Evolutionary conservation across 768 basidiomycete genomes (phyloP), one percentile per base, ranked within the genome.

Genomic region (Xerocomellus dryophilus): DNA sequence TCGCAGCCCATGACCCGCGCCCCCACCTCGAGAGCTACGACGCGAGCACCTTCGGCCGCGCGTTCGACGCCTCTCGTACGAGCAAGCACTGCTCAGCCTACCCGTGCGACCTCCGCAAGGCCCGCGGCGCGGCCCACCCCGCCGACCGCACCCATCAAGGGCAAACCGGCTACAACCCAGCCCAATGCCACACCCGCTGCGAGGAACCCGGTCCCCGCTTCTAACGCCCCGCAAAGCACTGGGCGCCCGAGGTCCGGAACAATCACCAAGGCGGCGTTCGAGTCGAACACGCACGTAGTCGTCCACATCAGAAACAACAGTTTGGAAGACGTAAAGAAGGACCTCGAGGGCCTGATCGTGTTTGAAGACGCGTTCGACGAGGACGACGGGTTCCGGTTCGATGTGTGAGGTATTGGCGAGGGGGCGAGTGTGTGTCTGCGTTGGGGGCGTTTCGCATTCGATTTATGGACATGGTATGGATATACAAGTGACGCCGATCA

Each of bases 321-420:
- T 36, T n/a, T 71, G 35, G 63, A 63, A 50, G 64, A 66, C 25
- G 66, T 68, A 47, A 70, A 64, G 56, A 71, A 67, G 47, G 61
- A 62, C 15, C 67, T 71, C 25, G 66, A 71, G 41, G 65, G 60
- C 17, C 46, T 66, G 39, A 54, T 69, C 59, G 66, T 70, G 38
- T 64, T 71, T 20, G 68, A 58, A 17, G 66, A 66, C 29, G 62
- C 40, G 21, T 68, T 66, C 9, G 61, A 60, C 21, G 63, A 63
- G 1, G 61, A 60, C 9, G 68, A 71, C n/a, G 68, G 43, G 29
- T 71, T 70, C 55, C 62, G 54, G 40, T 71, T 70, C 35, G 58
- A 61, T 27, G 60, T 70, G 18, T 69, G 47, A 66, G 21, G 45
- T 12, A 32, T 36, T 20, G 20, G 29, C 20, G 15, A 9, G 12